A percentile compares a stretch with the other conserved stretches of the same genome.
These are phyloP conservation scores for Entoloma clypeatum DNA, from an alignment of 1,284 basidiomycete species.

Conservation along the genomic window DNA sequence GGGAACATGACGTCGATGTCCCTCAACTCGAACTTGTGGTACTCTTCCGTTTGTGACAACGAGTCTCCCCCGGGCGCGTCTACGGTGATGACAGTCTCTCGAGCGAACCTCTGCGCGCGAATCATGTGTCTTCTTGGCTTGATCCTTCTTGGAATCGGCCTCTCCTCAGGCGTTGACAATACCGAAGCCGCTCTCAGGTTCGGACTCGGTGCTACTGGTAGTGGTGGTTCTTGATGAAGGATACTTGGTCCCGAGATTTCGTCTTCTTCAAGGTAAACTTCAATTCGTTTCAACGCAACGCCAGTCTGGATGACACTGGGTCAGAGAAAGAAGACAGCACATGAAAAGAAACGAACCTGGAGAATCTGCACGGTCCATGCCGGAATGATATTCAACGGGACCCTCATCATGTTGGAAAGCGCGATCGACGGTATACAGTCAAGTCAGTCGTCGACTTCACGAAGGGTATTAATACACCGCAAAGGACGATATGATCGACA, in stretches of 20 bases:
- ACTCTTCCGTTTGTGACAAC: slow-evolving; percentile 23
- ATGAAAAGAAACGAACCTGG: slow-evolving; percentile 34
- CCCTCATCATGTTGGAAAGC: slow-evolving; percentile 66
- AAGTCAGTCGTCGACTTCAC: slow-evolving; percentile 5
- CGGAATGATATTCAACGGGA: slow-evolving; percentile 70
- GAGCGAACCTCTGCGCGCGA: background rate
- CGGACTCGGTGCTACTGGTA: slow-evolving; percentile 23
- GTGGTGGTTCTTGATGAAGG: slow-evolving; percentile 48
- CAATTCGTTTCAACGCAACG: slow-evolving; percentile 78
- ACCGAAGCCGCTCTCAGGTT: slow-evolving; percentile 48
- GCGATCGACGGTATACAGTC: slow-evolving; percentile 51
- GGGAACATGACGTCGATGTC: slow-evolving; percentile 71
- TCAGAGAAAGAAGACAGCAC: slow-evolving; percentile 13
- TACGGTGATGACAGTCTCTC: slow-evolving; percentile 19
- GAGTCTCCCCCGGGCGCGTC: slow-evolving; percentile 10
- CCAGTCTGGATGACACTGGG: slow-evolving; percentile 45
- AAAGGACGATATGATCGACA: slow-evolving; percentile 68
- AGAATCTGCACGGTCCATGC: slow-evolving; percentile 61
- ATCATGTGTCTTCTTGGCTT: slow-evolving; percentile 7
- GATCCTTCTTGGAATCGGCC: slow-evolving; percentile 12
- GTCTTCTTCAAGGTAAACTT: slow-evolving; percentile 78
- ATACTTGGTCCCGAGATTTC: slow-evolving; percentile 75
- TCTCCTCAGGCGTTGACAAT: slow-evolving; percentile 53
- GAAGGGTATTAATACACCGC: slow-evolving; percentile 26
- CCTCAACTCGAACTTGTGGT: slow-evolving; percentile 58